These are phyloP conservation scores for Tinospora cordifolia DNA, from an alignment of 164 flowering plant genomes.

Conservation along the genomic window DNA sequence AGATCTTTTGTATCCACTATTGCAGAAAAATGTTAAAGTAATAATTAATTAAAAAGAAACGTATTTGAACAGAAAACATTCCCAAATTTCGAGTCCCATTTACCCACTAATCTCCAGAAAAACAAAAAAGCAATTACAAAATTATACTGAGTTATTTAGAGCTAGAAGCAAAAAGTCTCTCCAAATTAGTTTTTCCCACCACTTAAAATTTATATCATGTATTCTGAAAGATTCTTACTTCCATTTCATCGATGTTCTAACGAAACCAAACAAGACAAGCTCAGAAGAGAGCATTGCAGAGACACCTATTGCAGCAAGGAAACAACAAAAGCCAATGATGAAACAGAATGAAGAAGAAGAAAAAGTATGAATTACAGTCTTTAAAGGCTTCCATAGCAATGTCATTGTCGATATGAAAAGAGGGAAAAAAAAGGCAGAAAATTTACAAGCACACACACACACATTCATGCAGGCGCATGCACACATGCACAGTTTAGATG, in stretches of 20 bases:
- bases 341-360: neutral
- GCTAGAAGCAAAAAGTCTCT: no score
- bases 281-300: neutral
- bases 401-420: neutral
- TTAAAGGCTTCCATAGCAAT: neutral
- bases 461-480: no score
- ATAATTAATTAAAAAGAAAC: no score
- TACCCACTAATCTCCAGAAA: no score
- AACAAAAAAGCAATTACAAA: no score
- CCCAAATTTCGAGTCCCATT: no score
- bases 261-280: neutral
- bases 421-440: neutral
- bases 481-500: no score
- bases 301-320: neutral
- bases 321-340: neutral
- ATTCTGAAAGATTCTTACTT: neutral
- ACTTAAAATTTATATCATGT: neutral
- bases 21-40: no score
- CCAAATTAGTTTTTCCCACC: neutral
- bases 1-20: neutral
- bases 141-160: no score
- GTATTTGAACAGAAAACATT: no score
- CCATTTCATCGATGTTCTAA: neutral
- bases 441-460: no score
- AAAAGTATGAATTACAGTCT: neutral